phyloP scores from a whole-genome alignment of 768 basidiomycete species.

The Phylloporus sp. region DNA sequence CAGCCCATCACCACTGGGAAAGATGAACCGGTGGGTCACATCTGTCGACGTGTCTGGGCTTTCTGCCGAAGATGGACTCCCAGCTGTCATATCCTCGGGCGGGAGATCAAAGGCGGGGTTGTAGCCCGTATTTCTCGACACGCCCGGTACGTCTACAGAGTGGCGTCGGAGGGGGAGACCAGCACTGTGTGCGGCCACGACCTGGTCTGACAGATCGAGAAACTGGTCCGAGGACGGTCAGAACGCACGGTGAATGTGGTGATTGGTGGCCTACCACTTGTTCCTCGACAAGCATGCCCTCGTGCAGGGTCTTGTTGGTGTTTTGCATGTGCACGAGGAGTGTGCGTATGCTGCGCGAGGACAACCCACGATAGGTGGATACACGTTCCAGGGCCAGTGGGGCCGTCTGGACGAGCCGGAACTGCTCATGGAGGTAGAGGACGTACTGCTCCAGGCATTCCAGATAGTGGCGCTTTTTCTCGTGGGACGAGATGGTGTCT shows the following conservation, averaged over 20 bases:
- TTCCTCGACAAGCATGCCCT: conserved; percentile 51
- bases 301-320: conserved; percentile 46
- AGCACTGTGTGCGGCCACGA: conserved; percentile 23
- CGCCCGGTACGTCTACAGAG: conserved; percentile 24
- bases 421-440: conserved; percentile 58
- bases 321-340: conserved; percentile 70
- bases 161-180: conserved; percentile 30
- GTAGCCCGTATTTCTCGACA: conserved; percentile 11
- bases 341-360: conserved; percentile 63
- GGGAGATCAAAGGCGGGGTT: conserved; percentile 6
- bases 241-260: not conserved
- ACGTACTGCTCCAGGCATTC: conserved; percentile 74
- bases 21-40: conserved; percentile 12
- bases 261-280: conserved; percentile 39
- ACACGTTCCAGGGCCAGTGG: conserved; percentile 51
- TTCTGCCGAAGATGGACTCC: conserved; percentile 21
- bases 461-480: conserved; percentile 71
- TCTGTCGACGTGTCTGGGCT: conserved; percentile 21
- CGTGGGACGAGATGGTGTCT: conserved; percentile 74
- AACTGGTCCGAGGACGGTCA: conserved; percentile 17
- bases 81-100: conserved; percentile 17
- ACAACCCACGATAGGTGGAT: conserved; percentile 49
- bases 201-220: conserved; percentile 27
- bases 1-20: conserved; percentile 16
- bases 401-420: conserved; percentile 44